A percentile compares a stretch with the other conserved stretches of the same genome.
These are phyloP conservation scores for Globisporangium takayamanum DNA, from an alignment of 352 stramenopile genomes.

Conservation along the genomic window DNA sequence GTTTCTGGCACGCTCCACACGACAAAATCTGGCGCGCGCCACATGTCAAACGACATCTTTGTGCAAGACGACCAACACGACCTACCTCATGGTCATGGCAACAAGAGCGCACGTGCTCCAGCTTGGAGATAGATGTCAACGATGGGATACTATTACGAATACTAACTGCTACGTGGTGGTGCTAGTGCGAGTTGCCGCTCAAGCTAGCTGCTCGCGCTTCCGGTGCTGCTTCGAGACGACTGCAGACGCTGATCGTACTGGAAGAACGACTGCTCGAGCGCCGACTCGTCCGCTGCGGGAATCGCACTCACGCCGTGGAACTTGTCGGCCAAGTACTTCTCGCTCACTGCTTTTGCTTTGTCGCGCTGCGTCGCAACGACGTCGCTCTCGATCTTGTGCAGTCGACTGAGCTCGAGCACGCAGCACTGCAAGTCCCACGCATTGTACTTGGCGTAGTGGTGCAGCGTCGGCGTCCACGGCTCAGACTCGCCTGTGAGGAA, in stretches of 20 bases:
- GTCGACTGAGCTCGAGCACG: slow-evolving; percentile 51
- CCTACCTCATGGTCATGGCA: background rate
- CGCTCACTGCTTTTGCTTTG: slow-evolving; percentile 77
- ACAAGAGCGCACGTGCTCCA: too few relatives aligned
- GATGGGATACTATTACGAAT: background rate
- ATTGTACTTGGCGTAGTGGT: slow-evolving; percentile 77
- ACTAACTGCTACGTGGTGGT: background rate
- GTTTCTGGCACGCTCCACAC: background rate
- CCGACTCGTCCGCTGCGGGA: slow-evolving; percentile 30
- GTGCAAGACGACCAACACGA: too few relatives aligned
- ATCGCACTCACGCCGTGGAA: slow-evolving; percentile 50
- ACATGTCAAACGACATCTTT: too few relatives aligned
- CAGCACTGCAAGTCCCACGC: slow-evolving; percentile 58
- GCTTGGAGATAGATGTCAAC: background rate
- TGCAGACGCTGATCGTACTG: slow-evolving; percentile 8
- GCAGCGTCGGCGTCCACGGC: slow-evolving; percentile 71
- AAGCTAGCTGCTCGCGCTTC: slow-evolving; percentile 4
- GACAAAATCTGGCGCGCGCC: too few relatives aligned
- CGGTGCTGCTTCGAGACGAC: slow-evolving; percentile 3
- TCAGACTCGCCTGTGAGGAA: slow-evolving; percentile 58
- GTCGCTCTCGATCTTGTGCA: slow-evolving; percentile 54
- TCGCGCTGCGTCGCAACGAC: slow-evolving; percentile 59
- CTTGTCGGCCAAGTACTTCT: slow-evolving; percentile 75
- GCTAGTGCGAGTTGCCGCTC: background rate
- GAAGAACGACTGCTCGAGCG: slow-evolving; percentile 49